Base-by-base conservation (phyloP, 1,284 basidiomycete species). In the Rhodotorula sp. region DNA sequence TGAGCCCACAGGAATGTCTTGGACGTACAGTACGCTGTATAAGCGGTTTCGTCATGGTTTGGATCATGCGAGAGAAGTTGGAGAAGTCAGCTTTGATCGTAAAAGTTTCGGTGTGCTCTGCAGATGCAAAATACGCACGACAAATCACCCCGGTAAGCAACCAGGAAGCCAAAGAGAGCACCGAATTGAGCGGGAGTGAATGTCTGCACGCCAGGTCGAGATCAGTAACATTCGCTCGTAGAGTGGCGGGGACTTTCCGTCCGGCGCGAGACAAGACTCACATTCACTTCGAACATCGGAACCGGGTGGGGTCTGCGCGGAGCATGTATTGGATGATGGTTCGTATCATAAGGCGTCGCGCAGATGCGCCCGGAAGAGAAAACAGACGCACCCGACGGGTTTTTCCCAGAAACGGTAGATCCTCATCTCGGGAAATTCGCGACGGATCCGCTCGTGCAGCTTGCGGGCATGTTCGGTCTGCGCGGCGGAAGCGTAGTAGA, bases 381-480 rank as follows among this genome's bases (percentile, higher is more conserved):
- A 34, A 5, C 34, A 3, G 34, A 34, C 5, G 34, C 6, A 34
- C 34, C 34, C 34, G 6, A 34, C 34, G 34, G 34, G 84, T 55
- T 80, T 84, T 62, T 90, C 88, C 85, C 85, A 88, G 74, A 90
- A 83, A 61, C 78, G 83, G 79, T 88, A 89, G 55, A 89, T 21
- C n/a, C 79, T 38, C 77, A 86, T 87, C 83, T 90, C 89, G 31
- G 89, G 89, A 79, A 90, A 90, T 77, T 90, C 89, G 67, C 85
- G 64, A 14, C 70, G 23, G 54, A 90, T 83, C n/a, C 86, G 83
- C 72, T 88, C 86, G 72, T 90, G 86, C 60, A 90, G 81, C 63
- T 86, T 83, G n/a, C 81, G 82, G 1, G 87, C 88, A 66, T 85
- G 86, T 60, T 84, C 80, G 0, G 80, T 69, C 64, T 90, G 84